Conservation (phyloP, 345 rosid species). For the Euphorbia lathyris region DNA sequence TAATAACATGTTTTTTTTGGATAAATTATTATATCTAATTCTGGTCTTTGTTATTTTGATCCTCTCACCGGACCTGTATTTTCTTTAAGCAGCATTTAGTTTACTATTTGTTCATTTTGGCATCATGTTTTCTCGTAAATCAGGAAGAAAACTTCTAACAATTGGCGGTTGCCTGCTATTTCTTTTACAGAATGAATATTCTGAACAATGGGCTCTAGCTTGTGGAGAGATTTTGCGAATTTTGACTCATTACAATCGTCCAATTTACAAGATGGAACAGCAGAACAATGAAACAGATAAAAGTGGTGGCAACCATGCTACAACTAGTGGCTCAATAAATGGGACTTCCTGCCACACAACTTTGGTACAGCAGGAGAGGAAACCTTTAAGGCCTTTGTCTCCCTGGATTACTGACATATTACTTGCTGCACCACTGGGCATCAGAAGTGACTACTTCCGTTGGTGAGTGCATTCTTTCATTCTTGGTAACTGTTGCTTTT, state of each 20-base stretch:
- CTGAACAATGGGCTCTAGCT: conserved; percentile 98
- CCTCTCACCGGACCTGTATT: background rate
- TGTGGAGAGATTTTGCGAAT: conserved; percentile 94
- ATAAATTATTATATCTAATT: background rate
- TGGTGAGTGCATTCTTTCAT: conserved; percentile 54
- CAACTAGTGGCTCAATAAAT: conserved; percentile 38
- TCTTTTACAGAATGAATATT: conserved; percentile 70
- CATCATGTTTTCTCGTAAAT: background rate
- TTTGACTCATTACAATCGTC: conserved; percentile 96
- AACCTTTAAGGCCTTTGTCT: conserved; percentile 87
- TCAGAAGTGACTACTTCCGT: conserved; percentile 94
- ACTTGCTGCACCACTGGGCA: conserved; percentile 90
- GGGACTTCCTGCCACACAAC: conserved; percentile 44
- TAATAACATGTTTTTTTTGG: background rate
- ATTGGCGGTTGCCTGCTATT: background rate
- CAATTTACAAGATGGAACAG: conserved; percentile 71
- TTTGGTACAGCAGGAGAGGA: conserved; percentile 62
- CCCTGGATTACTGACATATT: conserved; percentile 94
- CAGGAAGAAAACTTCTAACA: background rate
- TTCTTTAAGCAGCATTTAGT: background rate
- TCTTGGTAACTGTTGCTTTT: conserved; percentile 3
- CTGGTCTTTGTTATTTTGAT: background rate
- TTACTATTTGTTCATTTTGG: conserved; percentile 7
- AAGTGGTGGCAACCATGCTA: conserved; percentile 43
- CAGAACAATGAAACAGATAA: conserved; percentile 53